Conservation (phyloP, 176 grass and related monocot genomes). For the Oryza longistaminata region DNA sequence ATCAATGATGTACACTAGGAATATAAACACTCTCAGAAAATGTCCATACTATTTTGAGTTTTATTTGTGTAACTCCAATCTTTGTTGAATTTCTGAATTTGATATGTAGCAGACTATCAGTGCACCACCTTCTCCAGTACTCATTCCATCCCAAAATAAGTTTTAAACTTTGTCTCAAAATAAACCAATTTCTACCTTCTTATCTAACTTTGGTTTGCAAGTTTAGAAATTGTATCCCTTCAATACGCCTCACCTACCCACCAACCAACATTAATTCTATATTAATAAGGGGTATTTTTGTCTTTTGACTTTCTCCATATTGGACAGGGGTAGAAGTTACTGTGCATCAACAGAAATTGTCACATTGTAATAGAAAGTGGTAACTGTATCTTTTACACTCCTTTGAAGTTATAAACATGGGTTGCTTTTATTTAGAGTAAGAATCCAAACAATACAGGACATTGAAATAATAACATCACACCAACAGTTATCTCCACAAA, state of each 20-base stretch:
- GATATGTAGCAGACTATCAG: not conserved
- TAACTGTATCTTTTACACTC: not conserved
- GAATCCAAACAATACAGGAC: not conserved
- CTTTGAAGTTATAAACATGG: not conserved
- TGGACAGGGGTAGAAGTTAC: not conserved
- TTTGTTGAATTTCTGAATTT: not conserved
- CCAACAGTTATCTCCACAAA: not conserved
- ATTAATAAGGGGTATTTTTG: too few species aligned
- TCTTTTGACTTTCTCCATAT: too few species aligned
- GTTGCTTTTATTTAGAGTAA: not conserved
- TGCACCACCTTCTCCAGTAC: not conserved
- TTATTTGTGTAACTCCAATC: not conserved
- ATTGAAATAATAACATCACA: not conserved
- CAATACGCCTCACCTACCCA: too few species aligned
- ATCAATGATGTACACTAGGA: not conserved
- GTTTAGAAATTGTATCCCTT: too few species aligned
- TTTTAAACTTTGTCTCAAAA: too few species aligned
- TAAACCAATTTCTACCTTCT: too few species aligned
- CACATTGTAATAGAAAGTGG: not conserved
- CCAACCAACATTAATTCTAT: too few species aligned
- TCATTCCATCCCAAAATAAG: too few species aligned
- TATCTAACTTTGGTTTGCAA: too few species aligned
- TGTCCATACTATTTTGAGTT: not conserved
- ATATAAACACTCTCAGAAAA: not conserved
- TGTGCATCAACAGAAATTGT: not conserved